phyloP scores from a whole-genome alignment of 441 rosid species.

The Erodium chrysanthum region DNA sequence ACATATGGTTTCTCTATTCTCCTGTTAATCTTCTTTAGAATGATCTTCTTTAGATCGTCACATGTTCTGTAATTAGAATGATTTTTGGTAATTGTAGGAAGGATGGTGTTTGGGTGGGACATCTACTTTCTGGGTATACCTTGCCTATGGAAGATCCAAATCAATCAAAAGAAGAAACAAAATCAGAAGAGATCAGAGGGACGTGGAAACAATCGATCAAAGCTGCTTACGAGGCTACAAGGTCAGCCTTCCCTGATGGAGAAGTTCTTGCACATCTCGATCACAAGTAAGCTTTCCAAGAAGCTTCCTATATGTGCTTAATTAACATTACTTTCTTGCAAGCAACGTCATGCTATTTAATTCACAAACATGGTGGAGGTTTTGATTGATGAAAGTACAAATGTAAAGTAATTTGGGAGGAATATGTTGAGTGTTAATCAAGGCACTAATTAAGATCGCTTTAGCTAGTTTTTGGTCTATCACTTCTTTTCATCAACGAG shows the following conservation, averaged over 20 bases:
- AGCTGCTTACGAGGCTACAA: conserved; percentile 65
- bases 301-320: background rate
- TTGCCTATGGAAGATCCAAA: conserved; percentile 71
- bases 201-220: conserved; percentile 64
- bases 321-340: background rate
- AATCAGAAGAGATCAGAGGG: conserved; percentile 38
- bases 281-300: conserved; percentile 45
- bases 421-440: background rate
- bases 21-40: background rate
- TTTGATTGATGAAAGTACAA: background rate
- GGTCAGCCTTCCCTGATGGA: conserved; percentile 61
- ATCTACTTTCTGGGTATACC: conserved; percentile 71
- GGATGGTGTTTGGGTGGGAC: conserved; percentile 74
- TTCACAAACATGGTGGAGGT: background rate
- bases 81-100: conserved; percentile 32
- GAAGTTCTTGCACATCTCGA: conserved; percentile 74
- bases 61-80: background rate
- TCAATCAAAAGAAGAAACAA: conserved; percentile 26
- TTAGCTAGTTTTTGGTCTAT: background rate
- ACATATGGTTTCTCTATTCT: background rate
- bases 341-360: background rate
- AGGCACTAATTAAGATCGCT: background rate
- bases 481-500: no score
- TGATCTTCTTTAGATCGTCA: background rate
- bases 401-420: background rate